Base-by-base conservation (phyloP, 805 yeast species). In the Wickerhamiella cacticola region DNA sequence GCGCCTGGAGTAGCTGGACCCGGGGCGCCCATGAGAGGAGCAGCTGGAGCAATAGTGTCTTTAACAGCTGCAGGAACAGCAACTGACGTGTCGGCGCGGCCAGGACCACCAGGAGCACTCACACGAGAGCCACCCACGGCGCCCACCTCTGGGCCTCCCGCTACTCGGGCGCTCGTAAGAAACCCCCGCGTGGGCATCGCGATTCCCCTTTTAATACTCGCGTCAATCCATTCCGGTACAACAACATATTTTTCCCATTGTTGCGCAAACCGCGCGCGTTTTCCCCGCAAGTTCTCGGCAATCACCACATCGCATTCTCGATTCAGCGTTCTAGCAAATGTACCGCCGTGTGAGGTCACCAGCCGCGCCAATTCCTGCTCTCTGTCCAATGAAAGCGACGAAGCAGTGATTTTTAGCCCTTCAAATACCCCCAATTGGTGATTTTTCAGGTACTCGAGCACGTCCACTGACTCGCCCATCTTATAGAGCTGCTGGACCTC, bases 401-500 rank as follows among this genome's bases (percentile, higher is more conserved):
- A 43, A 16, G 23, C 28, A 6, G 72, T 67, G 5, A 73, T 53
- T 5, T 55, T 51, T 38, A 68, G 49, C 21, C 61, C 63, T 18
- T 57, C 58, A 49, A 68, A 62, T 16, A 63, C 56, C 21, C 40
- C 38, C 13, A 62, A 53, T 21, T 24, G 41, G 12, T 57, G 59
- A 6, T 45, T 41, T 15, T 50, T 38, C 41, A 64, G 52, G 43
- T 55, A 62, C 16, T 48, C 43, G 25, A 52, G 50, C 26, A 58
- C 46, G 12, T 61, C 60, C 9, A 65, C 50, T 41, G 69, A 73
- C 19, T 68, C 70, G 26, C 80, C 82, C 19, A 63, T 55, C 10
- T 69, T 56, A 87, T 86, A 82, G 5, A 62, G 61, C 13, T 66
- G 64, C 54, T 78, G 70, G 9, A 78, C 53, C 18, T 59, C 60